Percentiles rank a stretch among this genome's conserved stretches.
phyloP scores from a whole-genome alignment of 164 flowering plant genomes.

The Magnolia sinica region DNA sequence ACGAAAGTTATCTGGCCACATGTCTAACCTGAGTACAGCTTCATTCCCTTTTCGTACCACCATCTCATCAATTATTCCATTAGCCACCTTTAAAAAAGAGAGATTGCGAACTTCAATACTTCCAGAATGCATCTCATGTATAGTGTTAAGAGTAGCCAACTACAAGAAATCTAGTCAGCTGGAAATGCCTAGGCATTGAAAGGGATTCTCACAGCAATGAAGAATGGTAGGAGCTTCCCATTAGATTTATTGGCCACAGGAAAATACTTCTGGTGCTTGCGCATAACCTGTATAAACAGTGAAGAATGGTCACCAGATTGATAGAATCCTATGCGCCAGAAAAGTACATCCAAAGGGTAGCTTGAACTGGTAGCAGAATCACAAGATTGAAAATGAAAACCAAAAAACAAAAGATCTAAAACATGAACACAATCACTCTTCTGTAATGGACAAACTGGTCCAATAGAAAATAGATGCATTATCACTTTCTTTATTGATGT shows the following conservation, averaged over 20 bases:
- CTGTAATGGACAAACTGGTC: no score
- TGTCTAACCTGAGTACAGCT: conserved; percentile 85
- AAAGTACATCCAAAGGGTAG: background rate
- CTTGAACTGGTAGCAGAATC: background rate
- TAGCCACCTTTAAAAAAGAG: conserved; percentile 60
- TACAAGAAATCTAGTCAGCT: background rate
- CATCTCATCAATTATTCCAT: conserved; percentile 70
- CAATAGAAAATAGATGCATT: no score
- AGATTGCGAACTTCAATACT: conserved; percentile 4
- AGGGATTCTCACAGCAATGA: conserved; percentile 68
- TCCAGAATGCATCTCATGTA: background rate
- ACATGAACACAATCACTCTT: background rate
- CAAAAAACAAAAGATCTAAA: background rate
- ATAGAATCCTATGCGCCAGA: background rate
- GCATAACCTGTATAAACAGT: conserved; percentile 76
- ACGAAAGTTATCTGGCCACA: background rate
- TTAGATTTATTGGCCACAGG: conserved; percentile 50
- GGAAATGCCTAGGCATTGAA: background rate
- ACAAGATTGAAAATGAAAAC: background rate
- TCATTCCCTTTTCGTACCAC: conserved; percentile 92
- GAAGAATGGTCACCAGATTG: background rate
- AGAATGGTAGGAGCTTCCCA: conserved; percentile 74
- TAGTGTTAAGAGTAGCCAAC: background rate
- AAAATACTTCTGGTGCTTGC: conserved; percentile 94
- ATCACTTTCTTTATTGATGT: no score